A percentile compares a stretch with the other conserved stretches of the same genome.
Evolutionary conservation across 1,284 basidiomycete species (phyloP).

Genomic region (Pseudozyma flocculosa): DNA sequence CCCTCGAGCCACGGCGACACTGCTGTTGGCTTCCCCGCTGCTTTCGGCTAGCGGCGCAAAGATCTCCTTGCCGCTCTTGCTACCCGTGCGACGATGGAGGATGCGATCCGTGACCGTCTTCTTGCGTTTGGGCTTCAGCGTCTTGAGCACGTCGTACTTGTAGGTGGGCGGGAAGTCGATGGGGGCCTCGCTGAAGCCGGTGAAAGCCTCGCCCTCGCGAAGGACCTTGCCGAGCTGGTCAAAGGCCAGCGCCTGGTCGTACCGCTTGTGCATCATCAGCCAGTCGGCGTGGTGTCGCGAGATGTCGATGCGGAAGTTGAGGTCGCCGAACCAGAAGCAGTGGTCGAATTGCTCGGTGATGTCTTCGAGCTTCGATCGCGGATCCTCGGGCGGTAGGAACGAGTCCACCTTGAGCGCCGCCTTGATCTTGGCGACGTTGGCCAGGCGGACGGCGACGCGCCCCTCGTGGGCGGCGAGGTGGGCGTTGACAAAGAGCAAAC

Average conservation of each 20-base stretch:
- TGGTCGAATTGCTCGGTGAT: conserved; percentile 80
- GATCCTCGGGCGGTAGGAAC: conserved; percentile 67
- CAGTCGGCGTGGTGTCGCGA: conserved; percentile 62
- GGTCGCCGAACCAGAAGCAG: conserved; percentile 65
- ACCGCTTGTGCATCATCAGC: conserved; percentile 61
- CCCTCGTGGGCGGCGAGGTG: conserved; percentile 68
- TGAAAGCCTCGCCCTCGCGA: conserved; percentile 62
- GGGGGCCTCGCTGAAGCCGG: conserved; percentile 66
- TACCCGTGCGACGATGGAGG: background rate
- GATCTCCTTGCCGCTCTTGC: background rate
- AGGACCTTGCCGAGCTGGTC: conserved; percentile 72
- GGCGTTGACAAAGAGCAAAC: conserved; percentile 79
- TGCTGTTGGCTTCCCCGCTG: background rate
- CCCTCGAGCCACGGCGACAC: too few relatives aligned
- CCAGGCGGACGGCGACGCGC: conserved; percentile 54
- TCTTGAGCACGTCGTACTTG: conserved; percentile 72
- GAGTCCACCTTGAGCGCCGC: conserved; percentile 62
- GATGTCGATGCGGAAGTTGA: conserved; percentile 62
- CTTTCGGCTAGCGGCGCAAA: background rate
- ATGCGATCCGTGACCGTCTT: conserved; percentile 1
- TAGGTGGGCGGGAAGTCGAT: conserved; percentile 64
- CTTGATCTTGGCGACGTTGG: conserved; percentile 61
- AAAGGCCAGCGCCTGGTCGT: conserved; percentile 64
- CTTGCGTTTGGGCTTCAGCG: conserved; percentile 49
- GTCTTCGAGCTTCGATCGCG: conserved; percentile 62